Percentiles rank a stretch among this genome's conserved stretches.
These are phyloP conservation scores for Volutella citrinella DNA, from an alignment of 2,329 filamentous ascomycete species.

Conservation along the genomic window DNA sequence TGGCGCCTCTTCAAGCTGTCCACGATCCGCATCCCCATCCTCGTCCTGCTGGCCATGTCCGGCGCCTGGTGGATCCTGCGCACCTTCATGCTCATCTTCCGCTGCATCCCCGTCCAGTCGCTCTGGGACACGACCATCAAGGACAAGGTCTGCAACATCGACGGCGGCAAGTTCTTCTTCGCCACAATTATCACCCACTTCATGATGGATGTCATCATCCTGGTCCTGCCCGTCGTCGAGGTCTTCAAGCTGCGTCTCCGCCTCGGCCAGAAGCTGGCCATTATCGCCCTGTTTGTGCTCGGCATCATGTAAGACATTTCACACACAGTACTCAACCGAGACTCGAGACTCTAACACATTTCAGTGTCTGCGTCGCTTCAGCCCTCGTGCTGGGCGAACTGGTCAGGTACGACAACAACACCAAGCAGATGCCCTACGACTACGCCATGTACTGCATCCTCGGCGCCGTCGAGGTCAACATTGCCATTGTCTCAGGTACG, in stretches of 20 bases:
- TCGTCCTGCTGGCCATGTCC: conserved; percentile 18
- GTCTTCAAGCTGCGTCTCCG: conserved; percentile 23
- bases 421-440: conserved; percentile 13
- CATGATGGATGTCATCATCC: conserved; percentile 28
- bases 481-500: conserved; percentile 20
- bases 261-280: conserved; percentile 20
- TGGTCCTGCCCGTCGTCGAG: conserved; percentile 26
- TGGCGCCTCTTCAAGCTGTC: conserved; percentile 27
- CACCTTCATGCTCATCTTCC: conserved; percentile 32
- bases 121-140: conserved; percentile 29
- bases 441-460: conserved; percentile 15
- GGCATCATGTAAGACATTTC: conserved; percentile 20
- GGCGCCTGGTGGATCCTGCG: conserved; percentile 25
- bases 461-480: conserved; percentile 18
- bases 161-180: conserved; percentile 30
- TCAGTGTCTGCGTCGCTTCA: conserved; percentile 17
- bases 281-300: conserved; percentile 23
- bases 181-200: conserved; percentile 29
- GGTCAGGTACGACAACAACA: conserved; percentile 8
- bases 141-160: conserved; percentile 24
- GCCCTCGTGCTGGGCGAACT: conserved; percentile 13
- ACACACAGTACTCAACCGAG: neutral
- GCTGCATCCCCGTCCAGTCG: conserved; percentile 29
- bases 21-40: conserved; percentile 25
- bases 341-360: conserved; percentile 16